Evolutionary conservation across 1,139 yeast genomes (phyloP).

Genomic region (Saccharomycopsis hybrid): DNA sequence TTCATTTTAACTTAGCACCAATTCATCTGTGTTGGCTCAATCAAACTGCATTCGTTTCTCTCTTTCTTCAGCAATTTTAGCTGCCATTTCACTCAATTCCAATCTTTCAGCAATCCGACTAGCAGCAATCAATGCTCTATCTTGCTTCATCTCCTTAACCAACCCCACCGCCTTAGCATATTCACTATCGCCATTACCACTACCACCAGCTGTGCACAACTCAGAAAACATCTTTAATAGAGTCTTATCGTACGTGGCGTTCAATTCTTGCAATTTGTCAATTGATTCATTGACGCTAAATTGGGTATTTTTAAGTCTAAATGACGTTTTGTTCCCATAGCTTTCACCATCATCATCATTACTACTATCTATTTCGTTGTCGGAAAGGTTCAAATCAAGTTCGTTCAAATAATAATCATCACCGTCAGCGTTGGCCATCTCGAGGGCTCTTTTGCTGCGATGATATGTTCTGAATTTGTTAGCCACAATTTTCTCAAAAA

Average conservation of each 20-base stretch:
- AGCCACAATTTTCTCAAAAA: slow-evolving; percentile 11
- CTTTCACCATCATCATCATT: no score
- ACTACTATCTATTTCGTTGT: slow-evolving; percentile 17
- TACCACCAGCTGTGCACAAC: slow-evolving; percentile 71
- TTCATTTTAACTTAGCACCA: no score
- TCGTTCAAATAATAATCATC: slow-evolving; percentile 30
- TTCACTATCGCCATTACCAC: no score
- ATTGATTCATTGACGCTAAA: slow-evolving; percentile 31
- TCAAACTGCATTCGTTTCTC: slow-evolving; percentile 40
- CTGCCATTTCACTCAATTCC: slow-evolving; percentile 58
- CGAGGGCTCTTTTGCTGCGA: slow-evolving; percentile 2
- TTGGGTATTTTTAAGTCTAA: slow-evolving; percentile 9
- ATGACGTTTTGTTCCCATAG: no score
- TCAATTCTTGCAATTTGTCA: slow-evolving; percentile 45
- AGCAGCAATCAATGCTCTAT: slow-evolving; percentile 79
- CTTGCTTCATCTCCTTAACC: slow-evolving; percentile 63
- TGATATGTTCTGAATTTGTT: slow-evolving; percentile 13
- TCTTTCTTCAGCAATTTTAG: slow-evolving; percentile 58
- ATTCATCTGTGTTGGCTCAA: no score
- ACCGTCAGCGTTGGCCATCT: slow-evolving; percentile 13
- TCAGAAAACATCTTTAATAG: slow-evolving; percentile 69
- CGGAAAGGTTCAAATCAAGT: slow-evolving; percentile 19
- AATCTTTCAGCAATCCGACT: slow-evolving; percentile 76
- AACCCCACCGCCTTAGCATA: slow-evolving; percentile 63
- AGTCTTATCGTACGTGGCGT: slow-evolving; percentile 60